Conservation (phyloP, 192 early-diverging fungal genomes). For the Irineochytrium annulatum region DNA sequence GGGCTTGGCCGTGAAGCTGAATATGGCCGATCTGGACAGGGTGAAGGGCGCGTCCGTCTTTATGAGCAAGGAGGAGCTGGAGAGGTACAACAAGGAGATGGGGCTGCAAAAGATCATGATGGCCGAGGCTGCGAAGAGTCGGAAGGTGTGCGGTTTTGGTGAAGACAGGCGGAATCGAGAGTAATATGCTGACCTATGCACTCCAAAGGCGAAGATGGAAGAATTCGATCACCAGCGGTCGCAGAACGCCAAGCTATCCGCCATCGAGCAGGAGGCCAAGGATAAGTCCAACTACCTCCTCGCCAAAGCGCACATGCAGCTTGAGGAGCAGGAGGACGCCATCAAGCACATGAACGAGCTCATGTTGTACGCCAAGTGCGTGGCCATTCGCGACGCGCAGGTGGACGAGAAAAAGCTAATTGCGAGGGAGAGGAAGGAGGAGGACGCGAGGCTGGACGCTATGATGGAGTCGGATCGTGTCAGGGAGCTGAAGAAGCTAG, state of each 20-base stretch:
- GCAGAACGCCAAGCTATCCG: constrained; percentile 44
- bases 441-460: constrained; percentile 50
- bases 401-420: constrained; percentile 61
- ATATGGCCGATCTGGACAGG: constrained; percentile 26
- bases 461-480: constrained; percentile 56
- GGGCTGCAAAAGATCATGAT: constrained; percentile 24
- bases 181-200: constrained; percentile 12
- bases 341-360: constrained; percentile 65
- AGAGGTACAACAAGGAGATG: constrained; percentile 26
- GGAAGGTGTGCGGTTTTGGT: constrained; percentile 37
- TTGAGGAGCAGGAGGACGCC: constrained; percentile 64
- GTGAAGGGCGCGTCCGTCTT: constrained; percentile 34
- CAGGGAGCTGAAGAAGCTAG: constrained; percentile 46
- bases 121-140: constrained; percentile 37
- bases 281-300: constrained; percentile 54
- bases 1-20: constrained; percentile 11
- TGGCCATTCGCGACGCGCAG: constrained; percentile 55
- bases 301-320: constrained; percentile 55
- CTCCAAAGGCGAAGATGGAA: constrained; percentile 51
- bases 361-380: constrained; percentile 64
- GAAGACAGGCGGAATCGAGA: not conserved
- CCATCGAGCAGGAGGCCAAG: constrained; percentile 49
- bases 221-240: constrained; percentile 44
- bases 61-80: constrained; percentile 39
- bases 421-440: constrained; percentile 40